Base-by-base conservation (phyloP, 768 basidiomycete species). In the Ephemerocybe angulata region DNA sequence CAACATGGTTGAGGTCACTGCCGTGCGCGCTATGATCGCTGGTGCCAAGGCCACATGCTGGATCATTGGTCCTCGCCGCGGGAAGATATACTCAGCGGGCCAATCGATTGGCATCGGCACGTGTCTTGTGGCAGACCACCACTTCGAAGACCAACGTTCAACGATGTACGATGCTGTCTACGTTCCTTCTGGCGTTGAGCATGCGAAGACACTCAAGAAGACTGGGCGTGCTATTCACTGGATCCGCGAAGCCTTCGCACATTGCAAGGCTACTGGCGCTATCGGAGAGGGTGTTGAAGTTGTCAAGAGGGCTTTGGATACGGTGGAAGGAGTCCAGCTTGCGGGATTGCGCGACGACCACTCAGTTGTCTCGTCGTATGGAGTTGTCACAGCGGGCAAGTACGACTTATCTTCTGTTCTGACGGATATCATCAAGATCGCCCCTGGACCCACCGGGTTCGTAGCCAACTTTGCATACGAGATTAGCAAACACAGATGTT, bases 101-200 rank as follows among this genome's bases (percentile, higher is more conserved):
- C 62, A 67, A 53, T 30, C 30, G 2, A 29, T 62, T 12, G 63
- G 72, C 57, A 37, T 63, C 57, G 64, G 67, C 0, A 46, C 60
- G 13, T 67, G 75, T 57, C 62, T 82, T 50, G 63, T 75, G 66
- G 77, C 83, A 40, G 81, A 93, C 72, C 83, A 92, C 71, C 78
- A 85, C 56, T 87, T 82, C 56, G 88, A 91, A 64, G 82, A 85
- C 1, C 88, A 86, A 62, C 79, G 93, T 46, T 90, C 89, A 31
- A 94, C 90, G 0, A 63, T 88, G 67, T 96, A 90, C 63, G 93
- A 95, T 65, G 89, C 90, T 0, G 58, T 94, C 58, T 78, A 88
- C 61, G 82, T 95, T 93, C 38, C 84, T 84, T 33, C 86, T 19
- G 91, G 91, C 1, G 72, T 72, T 8, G 72, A 75, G 72, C 84